Base-by-base conservation (phyloP, 2,329 filamentous ascomycete genomes). In the Hypoxylon sp. region DNA sequence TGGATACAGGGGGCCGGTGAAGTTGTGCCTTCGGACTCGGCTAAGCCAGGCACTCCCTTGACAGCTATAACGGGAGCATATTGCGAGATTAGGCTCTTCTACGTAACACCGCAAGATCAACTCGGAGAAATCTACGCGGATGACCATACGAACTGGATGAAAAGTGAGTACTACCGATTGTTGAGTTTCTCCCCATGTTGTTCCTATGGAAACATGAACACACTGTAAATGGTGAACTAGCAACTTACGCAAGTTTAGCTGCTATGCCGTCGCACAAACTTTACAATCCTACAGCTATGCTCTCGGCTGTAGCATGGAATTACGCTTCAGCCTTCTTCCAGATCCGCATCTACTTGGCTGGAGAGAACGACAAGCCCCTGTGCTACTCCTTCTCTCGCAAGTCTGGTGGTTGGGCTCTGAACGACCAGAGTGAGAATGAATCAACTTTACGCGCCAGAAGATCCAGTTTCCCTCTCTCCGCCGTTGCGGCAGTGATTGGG, bases 321-420 rank as follows among this genome's bases (percentile, higher is more conserved):
- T 67, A 67, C n/a, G 59, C 54, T 4, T 26, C 59, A n/a, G 51
- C 50, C 2, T 67, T 59, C 55, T 71, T 69, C 50, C 50, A 70
- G 35, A 59, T 69, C 26, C 69, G 63, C 54, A 52, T 71, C 13
- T 71, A 67, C 26, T 39, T 48, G 13, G 54, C 58, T 11, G 54
- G 59, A 3, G 69, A 54, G n/a, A 63, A 61, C 8, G 29, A 62
- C 17, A 61, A 53, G 10, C 33, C 63, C 1, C 17, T 50, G 5
- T 52, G 57, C 24, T 62, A 50, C 11, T 33, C 35, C 8, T 67
- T 53, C 52, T 70, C 67, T 0, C 67, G 54, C 39, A 47, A 57
- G 3, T 37, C 26, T 2, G 51, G 52, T 24, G 39, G 39, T 5
- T 69, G 66, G 66, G 19, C 24, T 10, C 5, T 35, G 19, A 4